phyloP scores from a whole-genome alignment of 768 basidiomycete genomes.

The Phlebiopsis gigantea region DNA sequence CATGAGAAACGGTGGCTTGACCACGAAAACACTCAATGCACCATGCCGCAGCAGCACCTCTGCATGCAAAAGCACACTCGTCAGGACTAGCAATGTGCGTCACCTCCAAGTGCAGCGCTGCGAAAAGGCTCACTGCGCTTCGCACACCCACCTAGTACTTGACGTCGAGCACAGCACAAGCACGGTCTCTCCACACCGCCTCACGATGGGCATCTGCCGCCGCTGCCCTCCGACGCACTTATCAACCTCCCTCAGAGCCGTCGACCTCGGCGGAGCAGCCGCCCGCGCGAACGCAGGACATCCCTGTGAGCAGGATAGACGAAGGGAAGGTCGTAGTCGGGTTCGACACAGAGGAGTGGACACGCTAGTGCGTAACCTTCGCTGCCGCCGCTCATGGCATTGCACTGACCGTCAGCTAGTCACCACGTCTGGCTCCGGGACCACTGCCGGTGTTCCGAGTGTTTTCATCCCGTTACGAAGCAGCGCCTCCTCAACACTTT shows the following conservation, averaged over 20 bases:
- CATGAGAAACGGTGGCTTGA: background rate
- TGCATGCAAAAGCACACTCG: background rate
- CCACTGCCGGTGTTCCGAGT: slow-evolving; percentile 84
- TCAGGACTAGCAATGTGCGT: background rate
- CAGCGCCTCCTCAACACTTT: slow-evolving; percentile 88
- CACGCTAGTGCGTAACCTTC: slow-evolving; percentile 60
- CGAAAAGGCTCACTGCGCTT: background rate
- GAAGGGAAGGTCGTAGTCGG: slow-evolving; percentile 60
- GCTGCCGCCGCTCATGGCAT: background rate
- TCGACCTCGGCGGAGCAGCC: background rate
- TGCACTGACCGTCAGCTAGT: too few relatives aligned
- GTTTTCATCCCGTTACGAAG: slow-evolving; percentile 85
- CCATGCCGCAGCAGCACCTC: background rate
- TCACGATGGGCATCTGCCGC: slow-evolving; percentile 6
- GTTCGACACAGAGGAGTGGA: slow-evolving; percentile 70
- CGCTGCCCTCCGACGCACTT: slow-evolving; percentile 10
- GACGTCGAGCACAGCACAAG: background rate
- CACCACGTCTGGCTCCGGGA: slow-evolving; percentile 91
- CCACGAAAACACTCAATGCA: background rate
- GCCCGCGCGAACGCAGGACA: slow-evolving; percentile 7
- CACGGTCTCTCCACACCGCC: background rate
- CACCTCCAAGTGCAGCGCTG: too few relatives aligned
- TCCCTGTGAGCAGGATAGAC: slow-evolving; percentile 40
- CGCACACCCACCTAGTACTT: background rate
- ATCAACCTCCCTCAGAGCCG: background rate